A percentile compares a stretch with the other conserved stretches of the same genome.
phyloP scores from a whole-genome alignment of 2,329 filamentous ascomycete genomes.

The Ophiostoma novo-ulmi region DNA sequence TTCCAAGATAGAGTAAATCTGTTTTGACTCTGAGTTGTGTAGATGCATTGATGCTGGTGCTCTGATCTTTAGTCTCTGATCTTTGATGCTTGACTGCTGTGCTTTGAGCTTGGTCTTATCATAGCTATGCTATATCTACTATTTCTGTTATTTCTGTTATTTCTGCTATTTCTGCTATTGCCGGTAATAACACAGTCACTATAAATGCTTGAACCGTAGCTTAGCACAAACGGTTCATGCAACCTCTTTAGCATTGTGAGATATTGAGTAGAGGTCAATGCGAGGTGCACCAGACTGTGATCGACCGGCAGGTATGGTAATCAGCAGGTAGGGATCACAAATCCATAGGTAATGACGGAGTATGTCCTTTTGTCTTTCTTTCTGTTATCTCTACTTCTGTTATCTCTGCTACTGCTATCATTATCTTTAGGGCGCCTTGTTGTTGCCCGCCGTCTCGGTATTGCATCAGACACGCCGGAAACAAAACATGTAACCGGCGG shows the following conservation, averaged over 20 bases:
- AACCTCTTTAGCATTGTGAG: neutral
- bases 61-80: too few relatives aligned
- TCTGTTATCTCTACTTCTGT: too few relatives aligned
- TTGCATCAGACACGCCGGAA: neutral
- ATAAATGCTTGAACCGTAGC: neutral
- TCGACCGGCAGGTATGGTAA: neutral
- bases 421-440: neutral
- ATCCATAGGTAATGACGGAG: neutral
- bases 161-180: neutral
- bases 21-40: too few relatives aligned
- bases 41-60: too few relatives aligned
- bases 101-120: neutral
- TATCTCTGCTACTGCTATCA: neutral
- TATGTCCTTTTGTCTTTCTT: neutral
- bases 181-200: neutral
- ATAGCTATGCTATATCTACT: neutral
- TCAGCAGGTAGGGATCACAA: neutral
- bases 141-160: neutral
- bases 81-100: neutral
- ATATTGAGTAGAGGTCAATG: neutral
- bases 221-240: neutral
- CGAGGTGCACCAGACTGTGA: neutral
- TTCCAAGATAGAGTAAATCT: too few relatives aligned
- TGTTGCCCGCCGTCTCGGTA: neutral
- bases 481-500: constrained; percentile 1